Percentiles rank a stretch among this genome's conserved stretches.
phyloP scores from a whole-genome alignment of 2,329 filamentous ascomycete genomes.

The Kalmusia sp. region DNA sequence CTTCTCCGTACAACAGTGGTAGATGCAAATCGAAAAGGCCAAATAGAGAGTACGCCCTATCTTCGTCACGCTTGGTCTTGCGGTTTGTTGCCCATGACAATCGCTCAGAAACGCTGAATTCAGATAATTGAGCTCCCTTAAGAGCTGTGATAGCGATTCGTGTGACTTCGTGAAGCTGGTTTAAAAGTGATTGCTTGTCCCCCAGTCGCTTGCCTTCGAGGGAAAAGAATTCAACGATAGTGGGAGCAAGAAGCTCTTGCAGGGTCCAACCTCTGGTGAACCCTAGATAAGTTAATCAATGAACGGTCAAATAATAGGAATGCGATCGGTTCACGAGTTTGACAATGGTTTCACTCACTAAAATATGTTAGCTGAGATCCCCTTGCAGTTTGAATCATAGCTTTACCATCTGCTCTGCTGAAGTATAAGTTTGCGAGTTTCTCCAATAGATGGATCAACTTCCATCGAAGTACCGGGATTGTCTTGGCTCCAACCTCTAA shows the following conservation, averaged over 20 bases:
- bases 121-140: background rate
- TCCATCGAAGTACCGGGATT: background rate
- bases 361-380: background rate
- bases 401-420: background rate
- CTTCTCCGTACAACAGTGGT: conserved; percentile 5
- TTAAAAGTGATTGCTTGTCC: background rate
- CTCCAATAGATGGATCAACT: background rate
- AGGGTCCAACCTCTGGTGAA: background rate
- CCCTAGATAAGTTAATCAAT: background rate
- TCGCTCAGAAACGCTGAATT: conserved; percentile 11
- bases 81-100: conserved; percentile 17
- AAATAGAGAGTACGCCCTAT: conserved; percentile 13
- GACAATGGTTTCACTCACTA: background rate
- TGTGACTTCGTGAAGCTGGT: conserved; percentile 7
- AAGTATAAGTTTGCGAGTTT: background rate
- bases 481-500: background rate
- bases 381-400: background rate
- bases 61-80: conserved; percentile 15
- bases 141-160: conserved; percentile 1
- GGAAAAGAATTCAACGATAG: conserved; percentile 14
- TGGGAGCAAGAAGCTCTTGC: background rate
- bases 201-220: background rate
- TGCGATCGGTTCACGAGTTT: no score
- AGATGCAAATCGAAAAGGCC: conserved; percentile 22
- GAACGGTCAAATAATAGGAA: background rate